A percentile compares a stretch with the other conserved stretches of the same genome.
These are phyloP conservation scores for Beauveria varroae DNA, from an alignment of 2,329 filamentous ascomycete genomes.

Conservation along the genomic window DNA sequence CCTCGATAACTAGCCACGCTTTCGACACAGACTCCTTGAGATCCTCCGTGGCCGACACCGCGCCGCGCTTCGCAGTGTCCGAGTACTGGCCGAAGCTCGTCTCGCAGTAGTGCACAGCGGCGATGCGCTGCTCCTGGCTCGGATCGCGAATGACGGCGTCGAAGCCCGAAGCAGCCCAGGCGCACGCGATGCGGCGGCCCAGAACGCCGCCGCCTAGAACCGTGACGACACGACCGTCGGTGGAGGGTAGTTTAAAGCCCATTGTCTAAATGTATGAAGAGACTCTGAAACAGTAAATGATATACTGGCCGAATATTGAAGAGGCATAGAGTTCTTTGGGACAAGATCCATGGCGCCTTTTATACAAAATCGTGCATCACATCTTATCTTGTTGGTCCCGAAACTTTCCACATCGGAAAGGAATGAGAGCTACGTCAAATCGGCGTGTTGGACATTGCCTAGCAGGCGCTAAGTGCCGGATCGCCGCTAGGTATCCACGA, in stretches of 20 bases:
- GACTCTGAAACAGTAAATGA: background rate
- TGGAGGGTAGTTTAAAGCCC: slow-evolving; percentile 16
- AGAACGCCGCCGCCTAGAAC: slow-evolving; percentile 36
- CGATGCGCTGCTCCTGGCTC: slow-evolving; percentile 25
- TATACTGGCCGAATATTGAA: background rate
- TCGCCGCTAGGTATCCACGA: background rate
- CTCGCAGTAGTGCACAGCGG: slow-evolving; percentile 32
- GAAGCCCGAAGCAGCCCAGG: slow-evolving; percentile 35
- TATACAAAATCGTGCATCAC: background rate
- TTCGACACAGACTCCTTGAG: slow-evolving; percentile 32
- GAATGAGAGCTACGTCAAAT: background rate
- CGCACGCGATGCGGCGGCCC: slow-evolving; percentile 32
- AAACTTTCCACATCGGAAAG: background rate
- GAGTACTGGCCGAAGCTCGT: slow-evolving; percentile 26
- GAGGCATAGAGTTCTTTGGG: background rate
- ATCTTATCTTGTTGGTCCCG: background rate
- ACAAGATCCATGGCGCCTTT: background rate
- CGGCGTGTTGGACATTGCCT: background rate
- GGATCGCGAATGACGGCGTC: slow-evolving; percentile 36
- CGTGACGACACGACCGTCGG: slow-evolving; percentile 23
- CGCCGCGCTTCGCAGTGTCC: slow-evolving; percentile 19
- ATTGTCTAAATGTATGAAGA: slow-evolving; percentile 10
- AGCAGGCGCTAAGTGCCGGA: background rate
- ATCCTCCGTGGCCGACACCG: slow-evolving; percentile 25
- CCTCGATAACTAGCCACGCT: slow-evolving; percentile 48